A percentile compares a stretch with the other conserved stretches of the same genome.
Conservation (phyloP, 352 stramenopile genomes). For the Discostella stelligera region DNA sequence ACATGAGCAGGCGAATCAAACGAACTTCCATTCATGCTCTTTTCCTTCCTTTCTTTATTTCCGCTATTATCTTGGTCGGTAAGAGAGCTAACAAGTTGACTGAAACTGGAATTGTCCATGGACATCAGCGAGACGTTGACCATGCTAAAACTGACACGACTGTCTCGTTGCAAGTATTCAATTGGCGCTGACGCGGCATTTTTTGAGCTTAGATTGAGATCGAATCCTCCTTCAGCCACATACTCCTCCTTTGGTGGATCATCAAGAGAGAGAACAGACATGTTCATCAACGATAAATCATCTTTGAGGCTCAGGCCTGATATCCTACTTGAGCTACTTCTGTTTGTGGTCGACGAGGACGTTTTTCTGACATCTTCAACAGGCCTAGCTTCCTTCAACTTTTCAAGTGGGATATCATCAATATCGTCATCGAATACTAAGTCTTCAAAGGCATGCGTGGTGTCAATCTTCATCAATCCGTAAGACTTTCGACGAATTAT, state of each 20-base stretch:
- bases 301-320: constrained; percentile 16
- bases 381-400: background rate
- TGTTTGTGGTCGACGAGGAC: background rate
- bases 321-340: background rate
- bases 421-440: constrained; percentile 42
- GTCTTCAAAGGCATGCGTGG: constrained; percentile 38
- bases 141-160: background rate
- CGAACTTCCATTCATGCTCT: background rate
- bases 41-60: background rate
- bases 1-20: no score
- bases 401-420: constrained; percentile 11
- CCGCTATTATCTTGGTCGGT: constrained; percentile 7
- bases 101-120: constrained; percentile 26
- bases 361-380: background rate
- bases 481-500: constrained; percentile 32
- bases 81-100: constrained; percentile 16
- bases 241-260: constrained; percentile 2
- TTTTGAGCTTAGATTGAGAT: constrained; percentile 8
- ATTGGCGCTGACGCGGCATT: background rate
- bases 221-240: constrained; percentile 5
- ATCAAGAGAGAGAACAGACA: constrained; percentile 39
- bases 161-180: constrained; percentile 1
- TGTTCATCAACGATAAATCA: constrained; percentile 47
- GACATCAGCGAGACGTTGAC: constrained; percentile 26
- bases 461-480: constrained; percentile 38